Evolutionary conservation across 2,329 filamentous ascomycete species (phyloP), one percentile per base, ranked within the genome.

Genomic region (Penicillium sp.): DNA sequence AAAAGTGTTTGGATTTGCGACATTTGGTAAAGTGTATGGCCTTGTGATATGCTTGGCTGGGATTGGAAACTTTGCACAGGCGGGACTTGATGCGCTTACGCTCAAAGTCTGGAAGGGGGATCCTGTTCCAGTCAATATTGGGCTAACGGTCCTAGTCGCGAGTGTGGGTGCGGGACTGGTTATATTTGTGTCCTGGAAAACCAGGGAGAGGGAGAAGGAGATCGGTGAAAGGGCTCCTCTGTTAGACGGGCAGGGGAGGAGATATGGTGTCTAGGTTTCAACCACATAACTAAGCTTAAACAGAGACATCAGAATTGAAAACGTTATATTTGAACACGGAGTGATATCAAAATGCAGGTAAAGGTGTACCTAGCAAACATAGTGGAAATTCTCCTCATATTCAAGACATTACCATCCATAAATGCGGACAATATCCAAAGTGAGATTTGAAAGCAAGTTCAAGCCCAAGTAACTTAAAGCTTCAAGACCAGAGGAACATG

Each of bases 11-110:
- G 92, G 92, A 14, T 96, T 96, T 75, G 82, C 86, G 56, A 96
- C 91, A 0, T 96, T 96, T 63, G 92, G 92, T 43, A 96, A 90
- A 53, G 91, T 97, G n/a, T 96, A 96, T 72, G 92, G 92, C 10
- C 81, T 92, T 18, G 89, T 96, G 61, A 96, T 96, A 63, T 95
- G 90, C 72, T 76, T 94, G 1, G 88, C 91, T 0, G 92, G 92
- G 0, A 71, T 96, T 0, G 81, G 92, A 66, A 96, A 95, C 73
- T 92, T 97, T 67, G 84, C 84, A 1, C 91, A 96, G 75, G 88
- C 87, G 5, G 90, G 83, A 0, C 79, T 96, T 32, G 92, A 96
- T 70, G 84, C 87, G 22, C 70, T 93, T 34, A 91, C 92, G 39
- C 89, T 95, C 67, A 79, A 83, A 52, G 80, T 81, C 0, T 96